Percentiles rank a stretch among this genome's conserved stretches.
These are phyloP conservation scores for Euphorbia pulcherrima DNA, from an alignment of 345 rosid genomes.

Conservation along the genomic window DNA sequence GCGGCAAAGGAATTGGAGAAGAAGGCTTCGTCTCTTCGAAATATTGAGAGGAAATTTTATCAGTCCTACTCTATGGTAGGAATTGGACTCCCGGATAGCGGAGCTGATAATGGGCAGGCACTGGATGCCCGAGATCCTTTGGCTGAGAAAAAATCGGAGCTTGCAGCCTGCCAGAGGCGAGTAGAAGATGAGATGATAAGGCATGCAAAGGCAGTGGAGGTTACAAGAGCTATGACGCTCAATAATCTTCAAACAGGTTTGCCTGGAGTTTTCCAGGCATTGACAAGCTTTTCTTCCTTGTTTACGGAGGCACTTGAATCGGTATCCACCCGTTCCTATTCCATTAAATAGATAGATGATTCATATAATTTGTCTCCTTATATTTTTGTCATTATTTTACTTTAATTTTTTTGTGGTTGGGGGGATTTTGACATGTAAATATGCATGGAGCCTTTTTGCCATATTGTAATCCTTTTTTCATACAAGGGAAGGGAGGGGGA, in stretches of 20 bases:
- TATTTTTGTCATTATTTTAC: slow-evolving; percentile 21
- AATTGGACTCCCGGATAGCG: slow-evolving; percentile 66
- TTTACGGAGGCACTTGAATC: slow-evolving; percentile 59
- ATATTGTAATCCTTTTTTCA: slow-evolving; percentile 9
- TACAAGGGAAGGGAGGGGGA: slow-evolving; percentile 17
- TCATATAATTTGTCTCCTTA: slow-evolving; percentile 10
- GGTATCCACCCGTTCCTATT: slow-evolving; percentile 75
- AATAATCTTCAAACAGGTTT: slow-evolving; percentile 86
- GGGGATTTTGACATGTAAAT: slow-evolving; percentile 36
- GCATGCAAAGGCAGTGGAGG: slow-evolving; percentile 85
- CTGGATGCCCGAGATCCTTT: slow-evolving; percentile 92
- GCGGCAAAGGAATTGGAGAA: slow-evolving; percentile 88
- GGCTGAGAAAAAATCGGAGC: slow-evolving; percentile 76
- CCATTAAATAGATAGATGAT: slow-evolving; percentile 54
- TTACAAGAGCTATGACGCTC: slow-evolving; percentile 84
- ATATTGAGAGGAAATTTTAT: slow-evolving; percentile 87
- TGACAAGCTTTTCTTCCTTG: slow-evolving; percentile 77
- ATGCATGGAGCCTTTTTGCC: slow-evolving; percentile 20
- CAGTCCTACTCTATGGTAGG: slow-evolving; percentile 92
- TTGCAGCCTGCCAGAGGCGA: slow-evolving; percentile 76
- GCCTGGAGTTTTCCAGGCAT: slow-evolving; percentile 89
- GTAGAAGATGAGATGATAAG: slow-evolving; percentile 89
- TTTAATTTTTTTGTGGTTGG: slow-evolving; percentile 5
- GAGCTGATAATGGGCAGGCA: slow-evolving; percentile 55
- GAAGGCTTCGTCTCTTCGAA: slow-evolving; percentile 82